phyloP scores from a whole-genome alignment of 176 grass and related monocot genomes.

The Eragrostis nindensis region DNA sequence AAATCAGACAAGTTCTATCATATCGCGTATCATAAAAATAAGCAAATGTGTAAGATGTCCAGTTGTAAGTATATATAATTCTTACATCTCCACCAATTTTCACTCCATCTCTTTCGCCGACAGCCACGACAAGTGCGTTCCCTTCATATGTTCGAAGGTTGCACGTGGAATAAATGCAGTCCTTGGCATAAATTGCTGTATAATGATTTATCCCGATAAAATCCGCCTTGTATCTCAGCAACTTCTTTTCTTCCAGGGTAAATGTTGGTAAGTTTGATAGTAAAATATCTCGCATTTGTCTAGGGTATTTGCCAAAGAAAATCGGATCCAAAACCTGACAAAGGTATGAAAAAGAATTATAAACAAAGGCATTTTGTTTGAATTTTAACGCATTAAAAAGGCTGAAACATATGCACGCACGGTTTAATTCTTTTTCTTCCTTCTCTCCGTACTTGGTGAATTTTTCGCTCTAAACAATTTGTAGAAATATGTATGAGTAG shows the following conservation, averaged over 20 bases:
- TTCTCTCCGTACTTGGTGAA: too few relatives aligned
- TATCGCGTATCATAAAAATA: too few relatives aligned
- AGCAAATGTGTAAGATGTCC: not conserved
- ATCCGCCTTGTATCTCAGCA: slow-evolving; percentile 49
- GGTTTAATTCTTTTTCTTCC: too few relatives aligned
- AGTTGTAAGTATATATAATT: not conserved
- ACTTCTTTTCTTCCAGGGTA: slow-evolving; percentile 46
- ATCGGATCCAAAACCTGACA: slow-evolving; percentile 69
- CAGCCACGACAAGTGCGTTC: slow-evolving; percentile 40
- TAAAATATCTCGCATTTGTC: slow-evolving; percentile 50
- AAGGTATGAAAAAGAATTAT: too few relatives aligned
- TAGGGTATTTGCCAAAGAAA: slow-evolving; percentile 60
- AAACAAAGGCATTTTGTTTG: too few relatives aligned
- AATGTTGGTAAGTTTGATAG: slow-evolving; percentile 54
- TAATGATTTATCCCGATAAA: slow-evolving; percentile 83
- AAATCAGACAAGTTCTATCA: not conserved
- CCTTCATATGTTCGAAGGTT: slow-evolving; percentile 28
- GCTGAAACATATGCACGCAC: too few relatives aligned
- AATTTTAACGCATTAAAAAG: too few relatives aligned
- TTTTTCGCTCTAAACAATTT: too few relatives aligned
- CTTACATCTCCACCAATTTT: slow-evolving; percentile 56
- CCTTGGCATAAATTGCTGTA: slow-evolving; percentile 49
- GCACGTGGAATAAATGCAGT: slow-evolving; percentile 64
- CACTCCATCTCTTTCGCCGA: slow-evolving; percentile 31
- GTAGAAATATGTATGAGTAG: too few relatives aligned